Conservation (phyloP, 2,329 filamentous ascomycete genomes). For the Plenodomus tracheiphilus region DNA sequence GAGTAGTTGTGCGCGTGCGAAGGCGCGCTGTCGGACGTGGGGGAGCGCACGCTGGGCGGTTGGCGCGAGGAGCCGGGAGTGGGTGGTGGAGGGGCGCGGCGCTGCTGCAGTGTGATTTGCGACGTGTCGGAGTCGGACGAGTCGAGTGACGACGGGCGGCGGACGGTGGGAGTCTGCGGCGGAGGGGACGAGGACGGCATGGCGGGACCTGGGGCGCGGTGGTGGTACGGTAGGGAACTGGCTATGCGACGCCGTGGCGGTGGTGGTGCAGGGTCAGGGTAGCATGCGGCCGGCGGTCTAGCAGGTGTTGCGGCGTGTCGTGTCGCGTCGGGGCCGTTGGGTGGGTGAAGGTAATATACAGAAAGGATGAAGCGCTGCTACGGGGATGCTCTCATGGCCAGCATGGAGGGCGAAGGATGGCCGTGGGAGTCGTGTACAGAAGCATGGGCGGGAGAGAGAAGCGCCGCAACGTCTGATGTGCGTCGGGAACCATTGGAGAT, state of each 20-base stretch:
- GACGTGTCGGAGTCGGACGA: constrained; percentile 47
- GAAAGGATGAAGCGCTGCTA: constrained; percentile 1
- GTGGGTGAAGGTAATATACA: background rate
- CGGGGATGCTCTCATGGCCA: constrained; percentile 21
- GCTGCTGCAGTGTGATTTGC: constrained; percentile 43
- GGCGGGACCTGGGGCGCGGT: constrained; percentile 8
- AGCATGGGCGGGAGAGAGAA: background rate
- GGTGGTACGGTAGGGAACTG: constrained; percentile 9
- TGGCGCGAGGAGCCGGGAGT: constrained; percentile 22
- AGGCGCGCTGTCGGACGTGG: background rate
- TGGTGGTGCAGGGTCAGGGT: background rate
- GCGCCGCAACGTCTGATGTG: background rate
- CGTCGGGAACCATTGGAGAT: background rate
- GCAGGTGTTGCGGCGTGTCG: no score
- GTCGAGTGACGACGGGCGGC: constrained; percentile 31
- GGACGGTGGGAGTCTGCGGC: constrained; percentile 37
- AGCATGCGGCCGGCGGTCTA: background rate
- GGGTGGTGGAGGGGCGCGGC: constrained; percentile 46
- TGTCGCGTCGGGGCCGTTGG: no score
- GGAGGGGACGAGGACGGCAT: constrained; percentile 41
- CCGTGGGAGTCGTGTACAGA: constrained; percentile 3
- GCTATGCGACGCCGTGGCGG: constrained; percentile 3
- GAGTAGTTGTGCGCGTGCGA: constrained; percentile 41
- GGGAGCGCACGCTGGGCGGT: constrained; percentile 28
- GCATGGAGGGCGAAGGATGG: constrained; percentile 18